Conservation (phyloP, 805 yeast genomes). For the Candida bentonensis region DNA sequence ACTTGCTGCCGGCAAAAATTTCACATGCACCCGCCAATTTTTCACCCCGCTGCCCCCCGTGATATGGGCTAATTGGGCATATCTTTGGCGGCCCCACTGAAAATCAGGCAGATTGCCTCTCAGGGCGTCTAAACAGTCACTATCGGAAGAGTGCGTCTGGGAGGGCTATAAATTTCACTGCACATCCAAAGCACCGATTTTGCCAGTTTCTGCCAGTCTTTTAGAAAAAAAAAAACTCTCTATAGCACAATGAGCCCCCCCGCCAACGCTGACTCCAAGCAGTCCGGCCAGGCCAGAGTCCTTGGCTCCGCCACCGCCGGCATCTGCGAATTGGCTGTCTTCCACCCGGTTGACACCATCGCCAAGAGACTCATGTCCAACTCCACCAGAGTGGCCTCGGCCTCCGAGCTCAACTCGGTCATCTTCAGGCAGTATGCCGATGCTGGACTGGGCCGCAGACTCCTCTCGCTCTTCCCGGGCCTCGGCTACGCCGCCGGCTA, state of each 20-base stretch:
- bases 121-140: too few relatives aligned
- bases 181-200: too few relatives aligned
- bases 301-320: constrained; percentile 99
- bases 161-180: too few relatives aligned
- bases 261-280: constrained; percentile 43
- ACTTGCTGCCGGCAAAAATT: too few relatives aligned
- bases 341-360: constrained; percentile 95
- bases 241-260: constrained; percentile 16
- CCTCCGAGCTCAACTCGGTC: constrained; percentile 63
- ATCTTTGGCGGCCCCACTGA: too few relatives aligned
- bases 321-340: constrained; percentile 86
- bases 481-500: constrained; percentile 96
- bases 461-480: constrained; percentile 88
- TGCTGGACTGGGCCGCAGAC: constrained; percentile 54
- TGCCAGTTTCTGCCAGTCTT: too few relatives aligned
- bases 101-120: too few relatives aligned
- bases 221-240: too few relatives aligned
- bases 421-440: constrained; percentile 73
- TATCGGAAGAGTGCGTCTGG: too few relatives aligned
- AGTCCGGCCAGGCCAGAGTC: constrained; percentile 79
- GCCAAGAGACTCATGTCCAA: constrained; percentile 91
- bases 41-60: too few relatives aligned
- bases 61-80: too few relatives aligned
- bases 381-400: constrained; percentile 56
- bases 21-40: too few relatives aligned